These are phyloP conservation scores for Whalleya microplaca DNA, from an alignment of 2,329 filamentous ascomycete species.

Conservation along the genomic window DNA sequence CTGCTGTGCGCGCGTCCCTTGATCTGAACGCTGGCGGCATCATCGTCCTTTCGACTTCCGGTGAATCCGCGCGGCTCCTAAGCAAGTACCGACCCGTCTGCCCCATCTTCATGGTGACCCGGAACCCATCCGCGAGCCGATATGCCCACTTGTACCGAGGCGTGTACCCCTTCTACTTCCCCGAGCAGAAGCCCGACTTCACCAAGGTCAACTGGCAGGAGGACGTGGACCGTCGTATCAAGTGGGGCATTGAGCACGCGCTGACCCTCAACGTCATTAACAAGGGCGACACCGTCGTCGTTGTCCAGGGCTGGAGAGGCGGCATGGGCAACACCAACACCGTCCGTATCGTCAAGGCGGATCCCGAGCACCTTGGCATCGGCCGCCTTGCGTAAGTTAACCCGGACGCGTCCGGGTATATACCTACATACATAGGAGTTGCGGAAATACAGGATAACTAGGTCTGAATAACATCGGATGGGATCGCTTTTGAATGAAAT, in stretches of 20 bases:
- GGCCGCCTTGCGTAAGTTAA: neutral
- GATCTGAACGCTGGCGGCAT: slow-evolving; percentile 97
- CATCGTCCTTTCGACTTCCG: slow-evolving; percentile 93
- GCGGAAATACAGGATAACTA: too few relatives aligned
- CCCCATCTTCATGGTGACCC: slow-evolving; percentile 99
- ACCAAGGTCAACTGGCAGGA: slow-evolving; percentile 94
- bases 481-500: too few relatives aligned
- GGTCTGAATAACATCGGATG: too few relatives aligned
- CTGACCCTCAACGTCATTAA: slow-evolving; percentile 78
- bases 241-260: slow-evolving; percentile 91
- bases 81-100: slow-evolving; percentile 99
- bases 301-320: slow-evolving; percentile 89
- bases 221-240: slow-evolving; percentile 95
- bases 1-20: slow-evolving; percentile 90
- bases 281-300: slow-evolving; percentile 75
- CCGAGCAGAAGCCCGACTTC: slow-evolving; percentile 94
- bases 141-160: slow-evolving; percentile 96
- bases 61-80: slow-evolving; percentile 89
- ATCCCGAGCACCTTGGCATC: slow-evolving; percentile 58
- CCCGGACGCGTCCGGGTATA: too few relatives aligned
- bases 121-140: slow-evolving; percentile 80
- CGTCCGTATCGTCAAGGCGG: slow-evolving; percentile 64
- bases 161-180: slow-evolving; percentile 96
- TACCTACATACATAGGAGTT: too few relatives aligned
- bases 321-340: slow-evolving; percentile 94